Percentiles rank a stretch among this genome's conserved stretches.
These are phyloP conservation scores for Fraxinus sp. DNA, from an alignment of 305 asterid genomes.

Conservation along the genomic window DNA sequence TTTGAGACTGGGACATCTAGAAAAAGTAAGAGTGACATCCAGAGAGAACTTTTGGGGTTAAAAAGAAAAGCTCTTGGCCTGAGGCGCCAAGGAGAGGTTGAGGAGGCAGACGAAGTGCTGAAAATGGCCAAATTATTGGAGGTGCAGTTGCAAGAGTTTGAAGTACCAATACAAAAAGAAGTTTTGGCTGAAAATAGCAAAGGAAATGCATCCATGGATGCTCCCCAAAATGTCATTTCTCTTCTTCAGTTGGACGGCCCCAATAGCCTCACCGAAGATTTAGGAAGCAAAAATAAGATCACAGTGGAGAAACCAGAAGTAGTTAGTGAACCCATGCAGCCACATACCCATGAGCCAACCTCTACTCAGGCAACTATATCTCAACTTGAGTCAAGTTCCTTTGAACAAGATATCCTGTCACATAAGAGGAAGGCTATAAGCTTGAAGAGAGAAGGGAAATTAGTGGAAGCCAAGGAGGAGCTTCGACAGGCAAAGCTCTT, in stretches of 20 bases:
- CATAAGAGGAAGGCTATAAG: constrained; percentile 80
- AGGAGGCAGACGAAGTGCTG: constrained; percentile 84
- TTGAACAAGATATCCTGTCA: constrained; percentile 64
- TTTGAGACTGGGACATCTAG: constrained; percentile 32
- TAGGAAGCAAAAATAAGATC: constrained; percentile 26
- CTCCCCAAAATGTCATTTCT: constrained; percentile 28
- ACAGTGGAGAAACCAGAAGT: constrained; percentile 35
- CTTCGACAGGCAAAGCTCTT: constrained; percentile 81
- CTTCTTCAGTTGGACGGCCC: constrained; percentile 28
- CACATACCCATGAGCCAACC: constrained; percentile 25
- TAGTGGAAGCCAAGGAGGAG: constrained; percentile 95
- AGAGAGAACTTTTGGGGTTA: constrained; percentile 74
- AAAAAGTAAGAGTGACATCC: constrained; percentile 73
- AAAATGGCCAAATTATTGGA: constrained; percentile 59
- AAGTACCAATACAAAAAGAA: constrained; percentile 41
- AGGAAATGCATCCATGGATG: constrained; percentile 20
- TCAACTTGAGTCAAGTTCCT: constrained; percentile 37
- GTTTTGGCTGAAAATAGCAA: constrained; percentile 29
- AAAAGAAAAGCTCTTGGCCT: constrained; percentile 78
- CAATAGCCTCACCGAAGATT: constrained; percentile 25
- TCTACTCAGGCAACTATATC: constrained; percentile 32
- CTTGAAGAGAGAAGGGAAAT: constrained; percentile 83
- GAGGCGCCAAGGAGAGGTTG: constrained; percentile 80
- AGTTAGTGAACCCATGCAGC: constrained; percentile 33
- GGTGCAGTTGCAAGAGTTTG: constrained; percentile 60